Evolutionary conservation across 805 yeast species (phyloP).

Genomic region (Saturnispora dispora): DNA sequence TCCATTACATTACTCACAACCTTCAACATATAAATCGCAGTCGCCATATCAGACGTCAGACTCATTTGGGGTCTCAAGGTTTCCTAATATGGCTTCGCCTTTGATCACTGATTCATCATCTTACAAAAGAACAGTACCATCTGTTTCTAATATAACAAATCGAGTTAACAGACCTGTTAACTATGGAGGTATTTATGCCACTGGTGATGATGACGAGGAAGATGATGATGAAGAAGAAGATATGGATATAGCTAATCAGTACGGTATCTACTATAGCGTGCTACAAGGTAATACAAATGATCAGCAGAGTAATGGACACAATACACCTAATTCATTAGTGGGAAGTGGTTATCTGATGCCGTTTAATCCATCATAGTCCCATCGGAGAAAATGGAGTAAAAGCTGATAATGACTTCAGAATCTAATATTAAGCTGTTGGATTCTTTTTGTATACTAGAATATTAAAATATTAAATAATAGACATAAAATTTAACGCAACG

Average conservation of each 20-base stretch:
- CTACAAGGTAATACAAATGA: constrained; percentile 10
- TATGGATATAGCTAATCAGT: constrained; percentile 25
- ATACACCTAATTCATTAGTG: constrained; percentile 9
- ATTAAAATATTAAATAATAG: neutral
- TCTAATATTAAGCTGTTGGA: neutral
- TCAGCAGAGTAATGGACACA: neutral
- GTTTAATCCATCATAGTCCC: constrained; percentile 24
- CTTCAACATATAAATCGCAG: constrained; percentile 17
- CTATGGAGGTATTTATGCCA: constrained; percentile 10
- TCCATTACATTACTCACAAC: constrained; percentile 36
- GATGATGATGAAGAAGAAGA: constrained; percentile 27
- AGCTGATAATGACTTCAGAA: neutral
- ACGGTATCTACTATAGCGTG: constrained; percentile 28
- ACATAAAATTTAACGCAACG: neutral
- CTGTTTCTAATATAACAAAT: constrained; percentile 8
- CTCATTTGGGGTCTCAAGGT: constrained; percentile 14
- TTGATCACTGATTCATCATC: constrained; percentile 3
- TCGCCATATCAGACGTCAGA: constrained; percentile 15
- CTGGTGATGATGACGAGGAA: constrained; percentile 7
- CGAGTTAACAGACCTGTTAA: constrained; percentile 2
- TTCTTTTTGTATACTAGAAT: neutral
- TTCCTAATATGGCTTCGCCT: constrained; percentile 14
- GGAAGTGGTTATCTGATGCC: constrained; percentile 24
- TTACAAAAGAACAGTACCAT: constrained; percentile 4
- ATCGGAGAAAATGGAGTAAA: neutral